Conservation (phyloP, 2,329 filamentous ascomycete species). For the Aspergillus candidus region DNA sequence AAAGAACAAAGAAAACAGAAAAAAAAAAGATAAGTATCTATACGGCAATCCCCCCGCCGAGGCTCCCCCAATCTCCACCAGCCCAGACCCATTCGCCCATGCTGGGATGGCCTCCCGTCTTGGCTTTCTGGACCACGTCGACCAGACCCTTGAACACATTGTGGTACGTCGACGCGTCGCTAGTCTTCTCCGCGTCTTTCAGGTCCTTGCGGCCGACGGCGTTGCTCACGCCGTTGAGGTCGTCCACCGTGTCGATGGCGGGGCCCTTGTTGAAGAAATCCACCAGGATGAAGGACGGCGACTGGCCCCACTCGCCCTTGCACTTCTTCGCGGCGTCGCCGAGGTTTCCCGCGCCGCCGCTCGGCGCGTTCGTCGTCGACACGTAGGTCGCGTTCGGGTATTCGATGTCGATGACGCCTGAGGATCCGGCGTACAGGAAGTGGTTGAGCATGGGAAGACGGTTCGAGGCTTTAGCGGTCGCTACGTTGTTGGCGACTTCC, state of each 20-base stretch:
- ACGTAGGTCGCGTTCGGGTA: slow-evolving; percentile 58
- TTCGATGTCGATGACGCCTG: slow-evolving; percentile 48
- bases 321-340: slow-evolving; percentile 48
- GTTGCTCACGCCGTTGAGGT: slow-evolving; percentile 53
- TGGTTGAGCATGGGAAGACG: slow-evolving; percentile 73
- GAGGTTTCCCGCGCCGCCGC: slow-evolving; percentile 49
- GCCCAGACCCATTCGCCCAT: slow-evolving; percentile 42
- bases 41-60: slow-evolving; percentile 36
- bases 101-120: slow-evolving; percentile 31
- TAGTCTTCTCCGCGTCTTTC: slow-evolving; percentile 22
- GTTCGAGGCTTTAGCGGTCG: slow-evolving; percentile 49
- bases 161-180: slow-evolving; percentile 23
- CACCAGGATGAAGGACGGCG: slow-evolving; percentile 68
- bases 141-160: slow-evolving; percentile 35
- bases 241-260: slow-evolving; percentile 63
- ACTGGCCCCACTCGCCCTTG: slow-evolving; percentile 51
- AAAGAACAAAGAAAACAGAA: background rate
- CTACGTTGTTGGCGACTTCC: slow-evolving; percentile 41
- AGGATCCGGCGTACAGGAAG: slow-evolving; percentile 57
- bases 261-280: slow-evolving; percentile 74
- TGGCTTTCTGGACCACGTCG: slow-evolving; percentile 32
- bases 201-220: slow-evolving; percentile 39
- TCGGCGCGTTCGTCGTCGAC: slow-evolving; percentile 59
- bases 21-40: slow-evolving; percentile 9
- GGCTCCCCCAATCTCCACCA: slow-evolving; percentile 37